A percentile compares a stretch with the other conserved stretches of the same genome.
Conservation (phyloP, 2,329 filamentous ascomycete genomes). For the Ustilaginoidea virens region DNA sequence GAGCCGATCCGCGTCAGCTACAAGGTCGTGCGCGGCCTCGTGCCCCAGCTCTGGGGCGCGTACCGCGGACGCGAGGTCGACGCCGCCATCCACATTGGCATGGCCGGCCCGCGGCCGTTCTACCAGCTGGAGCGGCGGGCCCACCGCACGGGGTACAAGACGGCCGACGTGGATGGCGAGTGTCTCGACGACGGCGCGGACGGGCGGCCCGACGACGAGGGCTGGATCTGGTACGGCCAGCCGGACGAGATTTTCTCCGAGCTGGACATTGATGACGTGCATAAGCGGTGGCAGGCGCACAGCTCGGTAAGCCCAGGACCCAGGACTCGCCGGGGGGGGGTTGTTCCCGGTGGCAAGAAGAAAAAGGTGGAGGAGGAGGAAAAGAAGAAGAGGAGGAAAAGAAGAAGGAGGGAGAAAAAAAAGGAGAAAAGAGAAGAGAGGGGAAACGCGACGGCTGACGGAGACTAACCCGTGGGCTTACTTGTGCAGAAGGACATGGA, state of each 20-base stretch:
- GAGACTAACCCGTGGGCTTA: too few species aligned
- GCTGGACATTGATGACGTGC: constrained; percentile 40
- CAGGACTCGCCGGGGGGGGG: too few species aligned
- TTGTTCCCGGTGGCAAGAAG: not conserved
- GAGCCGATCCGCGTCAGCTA: constrained; percentile 59
- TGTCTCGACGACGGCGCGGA: constrained; percentile 36
- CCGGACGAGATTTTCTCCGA: constrained; percentile 41
- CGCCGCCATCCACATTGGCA: constrained; percentile 62
- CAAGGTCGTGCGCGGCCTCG: constrained; percentile 41
- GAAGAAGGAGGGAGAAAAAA: too few species aligned
- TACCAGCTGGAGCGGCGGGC: constrained; percentile 60
- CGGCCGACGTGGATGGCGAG: constrained; percentile 54
- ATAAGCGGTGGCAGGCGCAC: constrained; percentile 36
- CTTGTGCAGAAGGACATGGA: constrained; percentile 23
- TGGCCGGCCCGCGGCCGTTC: constrained; percentile 47
- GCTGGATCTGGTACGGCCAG: constrained; percentile 38
- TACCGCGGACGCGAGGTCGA: constrained; percentile 34
- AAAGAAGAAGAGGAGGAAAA: too few species aligned
- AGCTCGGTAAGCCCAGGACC: constrained; percentile 34
- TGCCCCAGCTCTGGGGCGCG: constrained; percentile 46
- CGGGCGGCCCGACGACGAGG: constrained; percentile 24
- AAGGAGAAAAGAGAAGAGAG: too few species aligned
- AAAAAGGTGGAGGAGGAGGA: too few species aligned
- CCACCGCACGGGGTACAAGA: constrained; percentile 56
- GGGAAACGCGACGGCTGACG: too few species aligned